Conservation (phyloP, 352 stramenopile species). For the Blastocystis sp. region DNA sequence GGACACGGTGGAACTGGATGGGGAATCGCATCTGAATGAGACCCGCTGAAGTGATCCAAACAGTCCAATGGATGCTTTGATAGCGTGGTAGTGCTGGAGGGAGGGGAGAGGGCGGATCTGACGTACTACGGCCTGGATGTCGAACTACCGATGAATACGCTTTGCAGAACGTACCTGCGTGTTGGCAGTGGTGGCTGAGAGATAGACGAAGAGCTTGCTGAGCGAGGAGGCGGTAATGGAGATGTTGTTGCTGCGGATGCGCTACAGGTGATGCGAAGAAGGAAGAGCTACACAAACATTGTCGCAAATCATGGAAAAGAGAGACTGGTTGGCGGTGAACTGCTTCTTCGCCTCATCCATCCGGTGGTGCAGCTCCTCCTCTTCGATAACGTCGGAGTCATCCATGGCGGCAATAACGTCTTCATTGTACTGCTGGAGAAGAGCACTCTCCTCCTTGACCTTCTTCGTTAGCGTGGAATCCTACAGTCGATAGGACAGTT, state of each 20-base stretch:
- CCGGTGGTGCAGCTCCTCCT: neutral
- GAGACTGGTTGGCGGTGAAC: neutral
- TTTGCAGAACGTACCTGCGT: neutral
- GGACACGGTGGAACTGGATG: too few species aligned
- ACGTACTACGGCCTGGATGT: constrained; percentile 33
- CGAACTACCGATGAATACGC: neutral
- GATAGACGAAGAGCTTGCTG: constrained; percentile 50
- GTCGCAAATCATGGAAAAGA: constrained; percentile 25
- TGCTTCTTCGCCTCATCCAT: neutral
- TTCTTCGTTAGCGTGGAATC: neutral
- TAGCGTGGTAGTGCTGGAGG: neutral
- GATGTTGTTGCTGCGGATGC: constrained; percentile 50
- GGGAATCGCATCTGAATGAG: too few species aligned
- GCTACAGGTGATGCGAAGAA: constrained; percentile 3
- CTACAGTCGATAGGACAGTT: neutral
- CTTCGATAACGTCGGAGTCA: neutral
- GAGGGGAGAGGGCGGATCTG: neutral
- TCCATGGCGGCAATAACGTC: neutral
- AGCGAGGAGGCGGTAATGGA: constrained; percentile 34
- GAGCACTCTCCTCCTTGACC: neutral
- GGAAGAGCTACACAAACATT: constrained; percentile 28
- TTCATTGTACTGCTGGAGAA: constrained; percentile 48
- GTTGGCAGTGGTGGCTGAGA: constrained; percentile 48
- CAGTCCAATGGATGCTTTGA: neutral
- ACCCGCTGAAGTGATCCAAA: too few species aligned